Base-by-base conservation (phyloP, 768 basidiomycete genomes). In the Amanita thiersii region DNA sequence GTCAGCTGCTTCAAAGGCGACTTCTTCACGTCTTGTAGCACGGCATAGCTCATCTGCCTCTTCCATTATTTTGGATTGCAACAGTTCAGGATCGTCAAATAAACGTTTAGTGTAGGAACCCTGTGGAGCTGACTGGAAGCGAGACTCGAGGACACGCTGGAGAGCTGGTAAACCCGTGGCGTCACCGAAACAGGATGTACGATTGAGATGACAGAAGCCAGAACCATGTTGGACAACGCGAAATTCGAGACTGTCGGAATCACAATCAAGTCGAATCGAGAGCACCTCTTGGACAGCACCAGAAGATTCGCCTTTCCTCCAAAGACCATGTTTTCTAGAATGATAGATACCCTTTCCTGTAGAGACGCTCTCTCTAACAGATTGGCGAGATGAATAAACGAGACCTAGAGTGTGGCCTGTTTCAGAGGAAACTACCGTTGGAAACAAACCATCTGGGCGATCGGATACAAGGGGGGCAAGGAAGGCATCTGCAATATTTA, bases 11-110 rank as follows among this genome's bases (percentile, higher is more conserved):
- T 99, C 96, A 47, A 93, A 94, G 1, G 92, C 86, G 11, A 96
- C 67, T 21, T 97, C 88, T 36, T 86, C 79, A 54, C 75, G 76
- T 1, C 77, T 76, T 50, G 77, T 67, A 17, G 89, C 89, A 12
- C 71, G 70, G 57, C 91, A 94, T n/a, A 99, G 73, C 60, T 99
- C 96, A 52, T 94, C 88, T 0, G 96, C 96, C 59, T 99, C 96
- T 61, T 99, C 96, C 81, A 86, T 89, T 49, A 99, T 91, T 69
- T 99, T 99, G 39, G 91, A 83, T 34, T 71, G 75, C 33, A 98
- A 67, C n/a, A 99, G 70, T 34, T 71, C 73, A 3, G 81, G 64
- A 56, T 97, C 88, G 31, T 73, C 69, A 62, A 98, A 96, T 19
- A 99, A 64, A 40, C 89, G 69, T 38, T 73, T 78, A 12, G 96